Evolutionary conservation across 2,329 filamentous ascomycete species (phyloP), one percentile per base, ranked within the genome.

Genomic region (Blastomyces emzantsi): DNA sequence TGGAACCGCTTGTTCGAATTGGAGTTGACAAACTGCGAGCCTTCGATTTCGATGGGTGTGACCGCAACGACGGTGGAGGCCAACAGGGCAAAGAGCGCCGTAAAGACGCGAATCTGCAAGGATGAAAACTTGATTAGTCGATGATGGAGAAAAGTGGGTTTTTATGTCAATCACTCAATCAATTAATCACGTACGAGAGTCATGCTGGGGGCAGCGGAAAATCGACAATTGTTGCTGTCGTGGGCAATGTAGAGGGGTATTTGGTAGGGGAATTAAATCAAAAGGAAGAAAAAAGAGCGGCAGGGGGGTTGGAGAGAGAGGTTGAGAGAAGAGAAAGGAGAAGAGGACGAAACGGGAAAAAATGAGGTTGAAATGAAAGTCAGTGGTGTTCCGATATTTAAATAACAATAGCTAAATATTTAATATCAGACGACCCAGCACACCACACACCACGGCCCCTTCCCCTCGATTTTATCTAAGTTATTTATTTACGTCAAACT

Each of bases 1-100:
- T 85, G 81, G 73, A 87, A 82, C 58, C 85, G 81, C 67, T 84
- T 80, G 63, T 80, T 80, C 22, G 82, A 84, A 62, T 81, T 76
- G 45, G 79, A 79, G 72, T 86, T 82, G 69, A 87, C 79, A 73
- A 87, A 87, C 72, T 87, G 81, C 73, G 83, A 82, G 64, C 84
- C 83, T 63, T 81, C 72, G 61, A 87, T 81, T 64, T 81, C 79
- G 63, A 87, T 77, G 7, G 84, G 80, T 62, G 81, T 80, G 55
- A 86, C 81, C 36, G 84, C 83, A 25, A 56, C 51, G 25, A 76
- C 70, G 49, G 78, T 79, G 67, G 81, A 74, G 68, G 78, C 74
- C 51, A 79, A 73, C 63, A 80, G 73, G 62, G 74, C 76, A 69
- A 73, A 76, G 61, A 76, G 71, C 39, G 77, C 74, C 66, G 76